Evolutionary conservation across 2,329 filamentous ascomycete genomes (phyloP).

Genomic region (Verruconis gallopava): DNA sequence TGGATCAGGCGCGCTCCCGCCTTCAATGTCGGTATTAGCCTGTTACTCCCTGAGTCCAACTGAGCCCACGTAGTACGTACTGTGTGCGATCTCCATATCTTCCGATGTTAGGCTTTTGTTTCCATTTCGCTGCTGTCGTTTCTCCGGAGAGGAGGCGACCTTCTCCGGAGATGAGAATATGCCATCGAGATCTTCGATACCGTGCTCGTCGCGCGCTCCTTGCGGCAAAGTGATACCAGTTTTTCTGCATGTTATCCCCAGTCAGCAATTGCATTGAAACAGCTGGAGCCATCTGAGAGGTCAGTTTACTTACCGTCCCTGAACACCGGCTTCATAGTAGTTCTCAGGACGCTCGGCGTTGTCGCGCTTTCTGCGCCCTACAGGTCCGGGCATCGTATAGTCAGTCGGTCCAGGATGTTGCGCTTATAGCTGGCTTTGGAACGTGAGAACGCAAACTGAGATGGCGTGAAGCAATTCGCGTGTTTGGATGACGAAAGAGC

Average conservation of each 20-base stretch:
- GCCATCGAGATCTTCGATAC: conserved; percentile 74
- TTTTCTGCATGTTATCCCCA: conserved; percentile 56
- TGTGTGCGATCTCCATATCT: conserved; percentile 51
- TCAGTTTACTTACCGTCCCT: conserved; percentile 3
- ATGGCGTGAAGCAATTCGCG: no score
- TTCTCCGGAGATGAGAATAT: conserved; percentile 82
- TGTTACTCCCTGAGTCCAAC: no score
- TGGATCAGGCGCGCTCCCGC: conserved; percentile 37
- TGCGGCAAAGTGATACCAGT: conserved; percentile 76
- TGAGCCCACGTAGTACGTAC: no score
- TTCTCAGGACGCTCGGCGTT: neutral
- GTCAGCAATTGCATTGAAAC: neutral
- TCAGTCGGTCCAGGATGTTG: no score
- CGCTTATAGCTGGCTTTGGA: no score
- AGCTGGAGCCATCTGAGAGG: neutral
- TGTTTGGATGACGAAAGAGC: no score
- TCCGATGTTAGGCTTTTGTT: conserved; percentile 36
- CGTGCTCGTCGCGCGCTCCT: conserved; percentile 77
- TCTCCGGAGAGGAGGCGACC: no score
- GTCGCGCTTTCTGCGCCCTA: conserved; percentile 6
- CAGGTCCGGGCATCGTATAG: conserved; percentile 2
- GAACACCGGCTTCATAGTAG: conserved; percentile 4
- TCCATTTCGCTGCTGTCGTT: conserved; percentile 20
- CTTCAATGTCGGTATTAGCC: no score
- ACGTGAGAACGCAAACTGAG: no score